phyloP scores from a whole-genome alignment of 2,329 filamentous ascomycete species.

The Fusarium torreyae region DNA sequence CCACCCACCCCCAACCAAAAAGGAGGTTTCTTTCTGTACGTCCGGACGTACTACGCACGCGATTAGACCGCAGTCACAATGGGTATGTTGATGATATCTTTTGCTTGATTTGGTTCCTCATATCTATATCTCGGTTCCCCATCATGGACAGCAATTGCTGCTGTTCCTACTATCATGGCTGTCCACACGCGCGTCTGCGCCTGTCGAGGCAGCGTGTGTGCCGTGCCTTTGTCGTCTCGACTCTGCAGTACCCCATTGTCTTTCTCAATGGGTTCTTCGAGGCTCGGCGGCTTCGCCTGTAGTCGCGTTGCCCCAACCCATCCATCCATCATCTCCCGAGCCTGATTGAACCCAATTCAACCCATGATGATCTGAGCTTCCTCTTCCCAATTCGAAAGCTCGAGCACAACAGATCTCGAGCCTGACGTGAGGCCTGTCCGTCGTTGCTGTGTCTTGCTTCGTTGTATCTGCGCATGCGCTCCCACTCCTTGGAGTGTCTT shows the following conservation, averaged over 20 bases:
- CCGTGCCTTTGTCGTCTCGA: conserved; percentile 29
- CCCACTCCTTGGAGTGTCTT: conserved; percentile 52
- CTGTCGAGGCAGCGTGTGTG: conserved; percentile 39
- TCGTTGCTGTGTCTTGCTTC: conserved; percentile 40
- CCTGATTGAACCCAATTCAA: conserved; percentile 41
- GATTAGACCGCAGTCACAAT: conserved; percentile 46
- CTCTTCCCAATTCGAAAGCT: conserved; percentile 17
- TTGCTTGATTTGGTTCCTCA: conserved; percentile 39
- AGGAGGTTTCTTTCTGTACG: conserved; percentile 45
- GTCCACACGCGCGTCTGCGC: conserved; percentile 39
- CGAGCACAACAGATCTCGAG: conserved; percentile 40
- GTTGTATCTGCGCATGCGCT: conserved; percentile 41
- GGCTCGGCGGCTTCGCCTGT: conserved; percentile 39
- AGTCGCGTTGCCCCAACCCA: conserved; percentile 36
- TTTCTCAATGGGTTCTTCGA: conserved; percentile 26
- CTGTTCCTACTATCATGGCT: conserved; percentile 15
- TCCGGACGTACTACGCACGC: conserved; percentile 40
- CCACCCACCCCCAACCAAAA: conserved; percentile 46
- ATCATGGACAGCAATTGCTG: conserved; percentile 16
- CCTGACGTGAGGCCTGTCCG: conserved; percentile 24
- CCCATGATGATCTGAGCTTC: conserved; percentile 42
- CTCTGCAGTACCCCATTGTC: conserved; percentile 29
- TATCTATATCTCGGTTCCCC: conserved; percentile 6
- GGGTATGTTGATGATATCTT: conserved; percentile 49
- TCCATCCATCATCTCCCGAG: conserved; percentile 30